Evolutionary conservation across 225 moss, liverwort and hornwort genomes (phyloP).

Genomic region (Sphagnum contortum): DNA sequence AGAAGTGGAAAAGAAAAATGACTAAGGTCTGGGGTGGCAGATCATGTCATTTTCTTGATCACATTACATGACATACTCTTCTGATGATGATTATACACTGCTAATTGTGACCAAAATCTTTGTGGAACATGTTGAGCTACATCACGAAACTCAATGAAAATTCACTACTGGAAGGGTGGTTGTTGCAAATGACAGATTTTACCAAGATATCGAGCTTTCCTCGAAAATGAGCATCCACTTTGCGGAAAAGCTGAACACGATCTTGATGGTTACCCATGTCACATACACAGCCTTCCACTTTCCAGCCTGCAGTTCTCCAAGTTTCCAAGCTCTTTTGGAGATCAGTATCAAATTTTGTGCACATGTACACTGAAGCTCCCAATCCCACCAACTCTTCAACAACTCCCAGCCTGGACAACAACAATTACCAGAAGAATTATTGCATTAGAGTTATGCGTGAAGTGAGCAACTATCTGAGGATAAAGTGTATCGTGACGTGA

Average conservation of each 20-base stretch:
- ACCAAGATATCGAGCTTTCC: constrained; percentile 28
- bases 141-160: too few species aligned
- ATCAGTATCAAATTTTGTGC: constrained; percentile 13
- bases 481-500: neutral
- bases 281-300: constrained; percentile 18
- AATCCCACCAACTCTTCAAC: constrained; percentile 26
- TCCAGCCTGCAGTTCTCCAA: constrained; percentile 20
- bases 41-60: too few species aligned
- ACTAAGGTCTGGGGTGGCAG: too few species aligned
- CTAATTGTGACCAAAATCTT: too few species aligned
- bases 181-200: too few species aligned
- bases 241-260: constrained; percentile 12
- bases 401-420: constrained; percentile 15
- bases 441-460: neutral
- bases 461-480: neutral
- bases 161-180: neutral
- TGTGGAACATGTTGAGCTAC: too few species aligned
- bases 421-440: neutral
- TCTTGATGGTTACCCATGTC: constrained; percentile 13
- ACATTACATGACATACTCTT: too few species aligned
- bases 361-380: constrained; percentile 21
- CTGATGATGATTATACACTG: too few species aligned
- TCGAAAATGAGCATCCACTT: constrained; percentile 9
- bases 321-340: constrained; percentile 10
- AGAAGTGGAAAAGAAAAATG: too few species aligned